A percentile compares a stretch with the other conserved stretches of the same genome.
Evolutionary conservation across 176 grass and related monocot species (phyloP).

Genomic region (Tillandsia fasciculata): DNA sequence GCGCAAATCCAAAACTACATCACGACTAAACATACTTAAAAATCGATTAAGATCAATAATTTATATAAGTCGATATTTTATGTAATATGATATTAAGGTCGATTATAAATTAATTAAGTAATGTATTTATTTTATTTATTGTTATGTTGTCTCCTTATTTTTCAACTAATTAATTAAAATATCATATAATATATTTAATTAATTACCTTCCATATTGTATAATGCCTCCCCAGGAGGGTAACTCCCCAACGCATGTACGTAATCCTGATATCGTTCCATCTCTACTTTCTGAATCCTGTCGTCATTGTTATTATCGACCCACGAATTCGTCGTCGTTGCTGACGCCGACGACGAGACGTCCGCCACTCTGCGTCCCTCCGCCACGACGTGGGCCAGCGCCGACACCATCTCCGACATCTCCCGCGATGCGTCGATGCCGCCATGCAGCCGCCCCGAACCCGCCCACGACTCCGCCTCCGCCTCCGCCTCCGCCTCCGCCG

Average conservation of each 20-base stretch:
- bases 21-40: too few relatives aligned
- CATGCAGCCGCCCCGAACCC: background rate
- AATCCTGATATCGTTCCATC: background rate
- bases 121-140: too few relatives aligned
- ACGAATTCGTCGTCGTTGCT: conserved; percentile 7
- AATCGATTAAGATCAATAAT: too few relatives aligned
- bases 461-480: too few relatives aligned
- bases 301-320: background rate
- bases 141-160: too few relatives aligned
- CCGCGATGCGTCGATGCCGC: conserved; percentile 13
- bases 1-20: too few relatives aligned
- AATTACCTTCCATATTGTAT: background rate
- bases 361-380: conserved; percentile 2
- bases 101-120: too few relatives aligned
- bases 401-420: conserved; percentile 34
- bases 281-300: background rate
- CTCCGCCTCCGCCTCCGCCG: too few relatives aligned
- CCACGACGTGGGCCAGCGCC: conserved; percentile 29
- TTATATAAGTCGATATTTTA: too few relatives aligned
- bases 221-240: background rate
- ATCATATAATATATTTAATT: background rate
- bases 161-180: background rate
- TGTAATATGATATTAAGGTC: too few relatives aligned
- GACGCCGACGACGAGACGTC: background rate
- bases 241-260: background rate